These are phyloP conservation scores for Pleurostoma richardsiae DNA, from an alignment of 2,329 filamentous ascomycete genomes.

Conservation along the genomic window DNA sequence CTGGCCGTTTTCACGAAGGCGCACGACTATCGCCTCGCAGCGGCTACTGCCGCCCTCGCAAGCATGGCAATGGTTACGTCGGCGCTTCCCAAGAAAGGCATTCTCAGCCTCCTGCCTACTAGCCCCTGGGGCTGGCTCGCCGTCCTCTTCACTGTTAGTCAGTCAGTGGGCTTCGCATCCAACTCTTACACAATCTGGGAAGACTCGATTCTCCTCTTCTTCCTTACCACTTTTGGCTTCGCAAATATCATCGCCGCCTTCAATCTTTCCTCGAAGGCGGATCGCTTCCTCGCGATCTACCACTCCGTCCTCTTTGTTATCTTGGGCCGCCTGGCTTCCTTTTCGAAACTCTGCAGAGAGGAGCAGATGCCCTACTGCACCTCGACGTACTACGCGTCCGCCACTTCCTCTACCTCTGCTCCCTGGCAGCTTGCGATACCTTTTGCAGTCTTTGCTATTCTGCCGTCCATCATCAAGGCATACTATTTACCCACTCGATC, in stretches of 20 bases:
- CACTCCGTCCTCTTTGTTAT: conserved; percentile 81
- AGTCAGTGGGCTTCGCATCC: conserved; percentile 90
- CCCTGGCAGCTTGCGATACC: conserved; percentile 84
- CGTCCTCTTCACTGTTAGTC: conserved; percentile 72
- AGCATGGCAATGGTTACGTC: conserved; percentile 35
- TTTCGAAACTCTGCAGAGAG: conserved; percentile 90
- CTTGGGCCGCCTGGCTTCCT: conserved; percentile 73
- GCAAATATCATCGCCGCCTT: conserved; percentile 71
- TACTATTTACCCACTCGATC: conserved; percentile 80
- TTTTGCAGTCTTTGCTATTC: conserved; percentile 62
- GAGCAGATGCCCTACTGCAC: conserved; percentile 97
- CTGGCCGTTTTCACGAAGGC: conserved; percentile 26
- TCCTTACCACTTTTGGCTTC: conserved; percentile 81
- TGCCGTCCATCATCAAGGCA: conserved; percentile 72
- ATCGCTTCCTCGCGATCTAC: conserved; percentile 73
- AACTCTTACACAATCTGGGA: conserved; percentile 99
- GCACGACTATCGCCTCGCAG: conserved; percentile 33
- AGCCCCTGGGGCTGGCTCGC: conserved; percentile 87
- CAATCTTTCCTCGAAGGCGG: conserved; percentile 59
- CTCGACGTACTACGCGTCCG: conserved; percentile 92
- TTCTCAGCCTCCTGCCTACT: conserved; percentile 58
- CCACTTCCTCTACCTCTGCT: conserved; percentile 86
- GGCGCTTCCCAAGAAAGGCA: conserved; percentile 30
- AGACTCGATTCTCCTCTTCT: conserved; percentile 88
- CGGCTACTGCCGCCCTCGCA: conserved; percentile 34